These are phyloP conservation scores for Fusarium humuli DNA, from an alignment of 2,329 filamentous ascomycete genomes.

Conservation along the genomic window DNA sequence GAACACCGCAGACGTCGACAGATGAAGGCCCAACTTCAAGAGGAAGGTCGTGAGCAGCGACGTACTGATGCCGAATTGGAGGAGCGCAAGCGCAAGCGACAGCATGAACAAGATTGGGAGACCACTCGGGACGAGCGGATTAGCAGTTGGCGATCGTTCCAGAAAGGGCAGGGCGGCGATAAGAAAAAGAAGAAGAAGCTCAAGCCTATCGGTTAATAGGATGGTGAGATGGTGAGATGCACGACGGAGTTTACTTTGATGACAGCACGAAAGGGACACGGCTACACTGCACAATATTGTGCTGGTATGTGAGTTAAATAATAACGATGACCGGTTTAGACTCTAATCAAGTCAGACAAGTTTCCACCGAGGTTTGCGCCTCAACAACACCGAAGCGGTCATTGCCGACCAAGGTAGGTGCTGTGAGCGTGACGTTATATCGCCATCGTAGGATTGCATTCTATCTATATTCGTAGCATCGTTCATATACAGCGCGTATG, in stretches of 20 bases:
- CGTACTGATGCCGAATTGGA: conserved; percentile 88
- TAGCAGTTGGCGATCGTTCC: conserved; percentile 92
- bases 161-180: conserved; percentile 74
- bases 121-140: conserved; percentile 90
- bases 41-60: conserved; percentile 90
- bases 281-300: conserved; percentile 26
- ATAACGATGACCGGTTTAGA: conserved; percentile 46
- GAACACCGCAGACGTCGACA: conserved; percentile 86
- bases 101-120: conserved; percentile 97
- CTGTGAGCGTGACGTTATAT: conserved; percentile 10
- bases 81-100: conserved; percentile 83
- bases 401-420: conserved; percentile 37
- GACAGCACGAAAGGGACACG: conserved; percentile 21
- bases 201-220: conserved; percentile 67
- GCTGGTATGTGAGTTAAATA: conserved; percentile 50
- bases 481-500: conserved; percentile 3
- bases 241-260: conserved; percentile 23
- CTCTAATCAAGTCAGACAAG: conserved; percentile 49
- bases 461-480: conserved; percentile 20
- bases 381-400: conserved; percentile 18
- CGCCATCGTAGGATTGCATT: conserved; percentile 14
- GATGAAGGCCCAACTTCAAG: conserved; percentile 93
- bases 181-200: conserved; percentile 79
- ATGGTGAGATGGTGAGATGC: conserved; percentile 13
- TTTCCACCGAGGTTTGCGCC: conserved; percentile 21